These are phyloP conservation scores for Raffaelea arxii DNA, from an alignment of 2,329 filamentous ascomycete species.

Conservation along the genomic window DNA sequence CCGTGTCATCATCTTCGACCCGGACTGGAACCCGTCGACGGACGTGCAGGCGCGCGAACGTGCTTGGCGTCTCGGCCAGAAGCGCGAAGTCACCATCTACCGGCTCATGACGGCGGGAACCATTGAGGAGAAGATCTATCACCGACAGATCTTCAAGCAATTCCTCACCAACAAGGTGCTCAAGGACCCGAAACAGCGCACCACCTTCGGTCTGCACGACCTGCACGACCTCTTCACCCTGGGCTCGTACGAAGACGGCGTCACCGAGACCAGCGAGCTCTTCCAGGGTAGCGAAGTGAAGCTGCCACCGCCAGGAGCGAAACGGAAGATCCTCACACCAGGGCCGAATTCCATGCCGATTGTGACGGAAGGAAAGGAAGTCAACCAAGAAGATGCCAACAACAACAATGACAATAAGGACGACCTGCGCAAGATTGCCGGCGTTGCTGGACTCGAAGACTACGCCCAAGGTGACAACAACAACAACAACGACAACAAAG, in stretches of 20 bases:
- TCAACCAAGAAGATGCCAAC: neutral
- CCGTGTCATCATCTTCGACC: constrained; percentile 95
- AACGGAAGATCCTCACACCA: constrained; percentile 19
- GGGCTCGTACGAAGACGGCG: constrained; percentile 54
- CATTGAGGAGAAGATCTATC: constrained; percentile 98
- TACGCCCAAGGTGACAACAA: constrained; percentile 29
- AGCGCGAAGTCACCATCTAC: constrained; percentile 90
- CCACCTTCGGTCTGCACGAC: constrained; percentile 82
- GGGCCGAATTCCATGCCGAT: constrained; percentile 15
- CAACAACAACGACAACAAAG: constrained; percentile 25
- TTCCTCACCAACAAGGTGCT: constrained; percentile 95
- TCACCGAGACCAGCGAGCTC: constrained; percentile 74
- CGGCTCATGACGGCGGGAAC: constrained; percentile 96
- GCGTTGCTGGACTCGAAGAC: constrained; percentile 56
- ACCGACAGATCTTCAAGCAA: constrained; percentile 97
- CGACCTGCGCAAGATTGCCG: constrained; percentile 30
- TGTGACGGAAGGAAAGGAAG: constrained; percentile 1
- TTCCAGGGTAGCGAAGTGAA: constrained; percentile 82
- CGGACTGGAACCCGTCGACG: constrained; percentile 97
- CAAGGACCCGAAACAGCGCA: constrained; percentile 85
- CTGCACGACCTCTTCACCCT: constrained; percentile 86
- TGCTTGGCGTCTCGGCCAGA: constrained; percentile 92
- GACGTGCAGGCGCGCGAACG: constrained; percentile 91
- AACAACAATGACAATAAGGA: constrained; percentile 5
- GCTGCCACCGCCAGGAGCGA: constrained; percentile 25